Evolutionary conservation across 1,284 basidiomycete genomes (phyloP).

Genomic region (Cutaneotrichosporon curvatum): DNA sequence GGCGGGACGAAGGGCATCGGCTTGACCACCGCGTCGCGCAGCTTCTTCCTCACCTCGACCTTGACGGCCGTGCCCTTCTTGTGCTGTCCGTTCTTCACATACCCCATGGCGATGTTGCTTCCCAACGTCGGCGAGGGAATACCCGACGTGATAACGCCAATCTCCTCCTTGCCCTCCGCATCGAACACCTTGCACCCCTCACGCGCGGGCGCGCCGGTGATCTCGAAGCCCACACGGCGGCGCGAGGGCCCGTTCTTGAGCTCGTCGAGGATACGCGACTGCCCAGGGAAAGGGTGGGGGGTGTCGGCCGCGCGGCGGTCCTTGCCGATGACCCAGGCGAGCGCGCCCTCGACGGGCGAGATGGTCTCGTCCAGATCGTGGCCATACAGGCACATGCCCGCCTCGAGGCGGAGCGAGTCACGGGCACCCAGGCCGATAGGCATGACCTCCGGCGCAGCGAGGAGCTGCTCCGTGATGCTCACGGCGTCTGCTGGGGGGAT

Average conservation of each 20-base stretch:
- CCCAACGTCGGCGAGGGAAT: conserved; percentile 88
- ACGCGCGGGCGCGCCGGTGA: conserved; percentile 80
- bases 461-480: conserved; percentile 64
- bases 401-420: conserved; percentile 88
- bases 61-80: conserved; percentile 74
- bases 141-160: conserved; percentile 81
- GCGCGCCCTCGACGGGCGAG: conserved; percentile 79
- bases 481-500: conserved; percentile 72
- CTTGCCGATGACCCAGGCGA: conserved; percentile 91
- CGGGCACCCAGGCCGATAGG: conserved; percentile 87
- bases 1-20: conserved; percentile 47
- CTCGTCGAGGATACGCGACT: conserved; percentile 67
- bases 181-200: conserved; percentile 75
- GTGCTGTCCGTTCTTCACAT: conserved; percentile 72
- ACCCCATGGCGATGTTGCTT: conserved; percentile 95
- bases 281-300: conserved; percentile 67
- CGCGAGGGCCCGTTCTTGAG: conserved; percentile 71
- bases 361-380: conserved; percentile 84
- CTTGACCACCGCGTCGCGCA: conserved; percentile 39
- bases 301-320: conserved; percentile 56
- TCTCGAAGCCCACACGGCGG: conserved; percentile 73
- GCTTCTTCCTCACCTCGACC: conserved; percentile 46
- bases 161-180: conserved; percentile 51
- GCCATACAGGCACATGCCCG: conserved; percentile 97
- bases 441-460: conserved; percentile 59